These are phyloP conservation scores for Annulohypoxylon truncatum DNA, from an alignment of 2,329 filamentous ascomycete species.

Conservation along the genomic window DNA sequence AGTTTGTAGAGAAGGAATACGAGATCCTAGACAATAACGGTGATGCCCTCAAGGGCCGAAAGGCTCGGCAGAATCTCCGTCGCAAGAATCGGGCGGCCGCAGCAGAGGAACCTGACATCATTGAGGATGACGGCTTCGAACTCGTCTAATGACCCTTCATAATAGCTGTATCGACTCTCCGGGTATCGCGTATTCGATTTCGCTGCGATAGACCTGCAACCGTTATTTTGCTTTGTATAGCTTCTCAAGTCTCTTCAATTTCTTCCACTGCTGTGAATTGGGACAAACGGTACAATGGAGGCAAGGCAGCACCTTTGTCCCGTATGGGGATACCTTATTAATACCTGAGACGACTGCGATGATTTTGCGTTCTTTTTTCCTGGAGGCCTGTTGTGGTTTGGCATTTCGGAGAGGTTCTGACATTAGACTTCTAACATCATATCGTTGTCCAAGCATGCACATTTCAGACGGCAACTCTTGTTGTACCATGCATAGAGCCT, in stretches of 20 bases:
- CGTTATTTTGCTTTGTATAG: conserved; percentile 10
- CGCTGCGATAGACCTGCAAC: conserved; percentile 14
- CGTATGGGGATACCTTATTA: conserved; percentile 1
- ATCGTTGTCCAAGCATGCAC: conserved; percentile 25
- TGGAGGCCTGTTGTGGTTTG: not conserved
- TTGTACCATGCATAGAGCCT: conserved; percentile 39
- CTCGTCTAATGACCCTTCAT: conserved; percentile 52
- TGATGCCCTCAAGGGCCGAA: conserved; percentile 57
- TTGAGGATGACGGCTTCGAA: conserved; percentile 59
- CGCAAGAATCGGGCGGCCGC: conserved; percentile 44
- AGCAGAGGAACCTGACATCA: conserved; percentile 42
- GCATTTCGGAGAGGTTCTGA: conserved; percentile 7
- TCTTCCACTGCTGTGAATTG: not conserved
- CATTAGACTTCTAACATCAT: conserved; percentile 36
- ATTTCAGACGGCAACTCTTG: conserved; percentile 21
- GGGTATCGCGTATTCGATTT: conserved; percentile 13
- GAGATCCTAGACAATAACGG: conserved; percentile 60
- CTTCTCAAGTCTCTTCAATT: conserved; percentile 18
- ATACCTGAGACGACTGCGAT: conserved; percentile 29
- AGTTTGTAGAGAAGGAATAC: conserved; percentile 61
- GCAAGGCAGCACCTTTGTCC: not conserved
- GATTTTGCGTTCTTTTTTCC: conserved; percentile 13
- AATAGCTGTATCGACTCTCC: conserved; percentile 15
- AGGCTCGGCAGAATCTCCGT: conserved; percentile 57
- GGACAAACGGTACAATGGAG: not conserved